These are phyloP conservation scores for Chlamydomonas schloesseri DNA, from an alignment of 139 green algal genomes.

Conservation along the genomic window DNA sequence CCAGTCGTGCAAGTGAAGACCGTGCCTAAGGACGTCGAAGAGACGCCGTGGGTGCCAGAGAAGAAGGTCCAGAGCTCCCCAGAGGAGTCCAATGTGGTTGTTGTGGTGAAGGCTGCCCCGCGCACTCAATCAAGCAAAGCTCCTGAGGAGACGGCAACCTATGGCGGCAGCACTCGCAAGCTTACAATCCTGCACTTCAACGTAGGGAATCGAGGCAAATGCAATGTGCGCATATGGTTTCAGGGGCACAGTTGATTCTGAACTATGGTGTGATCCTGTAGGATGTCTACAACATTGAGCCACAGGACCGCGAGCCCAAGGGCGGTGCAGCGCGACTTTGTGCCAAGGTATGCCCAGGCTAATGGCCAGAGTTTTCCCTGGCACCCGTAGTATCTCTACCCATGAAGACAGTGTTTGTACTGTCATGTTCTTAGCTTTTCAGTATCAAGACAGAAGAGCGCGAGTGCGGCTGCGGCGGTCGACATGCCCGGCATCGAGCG, in stretches of 20 bases:
- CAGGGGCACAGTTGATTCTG: too few relatives aligned
- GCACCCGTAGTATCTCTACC: too few relatives aligned
- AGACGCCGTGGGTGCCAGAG: too few relatives aligned
- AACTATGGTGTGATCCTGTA: neutral
- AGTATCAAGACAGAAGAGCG: too few relatives aligned
- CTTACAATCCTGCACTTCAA: constrained; percentile 43
- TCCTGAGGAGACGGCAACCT: neutral
- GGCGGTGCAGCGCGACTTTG: constrained; percentile 74
- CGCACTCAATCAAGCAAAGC: neutral
- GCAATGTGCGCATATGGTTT: neutral
- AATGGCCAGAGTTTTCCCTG: neutral
- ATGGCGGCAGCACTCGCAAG: neutral
- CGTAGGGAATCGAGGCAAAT: constrained; percentile 1
- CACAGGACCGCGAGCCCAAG: constrained; percentile 64
- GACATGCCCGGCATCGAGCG: too few relatives aligned
- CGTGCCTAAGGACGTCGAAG: too few relatives aligned
- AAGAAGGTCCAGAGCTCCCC: too few relatives aligned
- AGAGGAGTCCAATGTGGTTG: too few relatives aligned
- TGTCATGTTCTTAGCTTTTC: too few relatives aligned
- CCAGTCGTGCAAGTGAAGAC: too few relatives aligned
- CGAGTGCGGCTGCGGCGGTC: too few relatives aligned
- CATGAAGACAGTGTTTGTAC: neutral
- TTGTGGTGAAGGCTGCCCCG: neutral
- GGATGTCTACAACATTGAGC: constrained; percentile 36
- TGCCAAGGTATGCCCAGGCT: constrained; percentile 21